Conservation (phyloP, 2,329 filamentous ascomycete genomes). For the Ophiostoma fasciatum region DNA sequence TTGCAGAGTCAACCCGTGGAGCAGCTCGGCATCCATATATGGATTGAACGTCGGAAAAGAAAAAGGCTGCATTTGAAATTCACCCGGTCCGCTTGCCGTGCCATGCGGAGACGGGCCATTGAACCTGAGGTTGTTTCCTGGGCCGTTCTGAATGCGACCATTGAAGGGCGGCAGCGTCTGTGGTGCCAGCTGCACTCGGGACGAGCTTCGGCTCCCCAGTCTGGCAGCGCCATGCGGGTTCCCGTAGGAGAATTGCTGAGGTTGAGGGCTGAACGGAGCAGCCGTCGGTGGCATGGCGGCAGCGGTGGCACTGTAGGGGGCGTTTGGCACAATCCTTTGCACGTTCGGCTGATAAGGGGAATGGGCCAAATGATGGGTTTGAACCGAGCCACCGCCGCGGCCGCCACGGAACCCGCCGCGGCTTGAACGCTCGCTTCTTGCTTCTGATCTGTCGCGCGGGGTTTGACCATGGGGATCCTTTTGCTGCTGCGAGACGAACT, state of each 20-base stretch:
- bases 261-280: slow-evolving; percentile 29
- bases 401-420: slow-evolving; percentile 30
- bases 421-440: slow-evolving; percentile 21
- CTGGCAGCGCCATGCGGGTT: slow-evolving; percentile 10
- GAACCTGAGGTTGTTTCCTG: slow-evolving; percentile 8
- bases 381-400: slow-evolving; percentile 22
- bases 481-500: slow-evolving; percentile 9
- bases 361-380: slow-evolving; percentile 18
- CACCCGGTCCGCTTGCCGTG: slow-evolving; percentile 6
- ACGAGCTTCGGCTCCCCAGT: background rate
- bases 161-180: slow-evolving; percentile 1
- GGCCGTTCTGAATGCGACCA: slow-evolving; percentile 10
- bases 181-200: slow-evolving; percentile 6
- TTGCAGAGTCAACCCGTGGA: slow-evolving; percentile 30
- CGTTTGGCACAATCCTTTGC: slow-evolving; percentile 15
- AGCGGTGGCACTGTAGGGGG: slow-evolving; percentile 17
- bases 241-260: slow-evolving; percentile 24
- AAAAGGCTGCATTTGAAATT: slow-evolving; percentile 8
- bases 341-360: slow-evolving; percentile 22
- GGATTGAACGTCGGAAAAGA: background rate
- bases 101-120: slow-evolving; percentile 15
- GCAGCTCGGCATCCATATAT: slow-evolving; percentile 12
- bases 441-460: slow-evolving; percentile 22
- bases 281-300: slow-evolving; percentile 8
- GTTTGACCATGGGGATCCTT: slow-evolving; percentile 15